These are phyloP conservation scores for Aaosphaeria pasadenensis DNA, from an alignment of 2,329 filamentous ascomycete species.

Conservation along the genomic window DNA sequence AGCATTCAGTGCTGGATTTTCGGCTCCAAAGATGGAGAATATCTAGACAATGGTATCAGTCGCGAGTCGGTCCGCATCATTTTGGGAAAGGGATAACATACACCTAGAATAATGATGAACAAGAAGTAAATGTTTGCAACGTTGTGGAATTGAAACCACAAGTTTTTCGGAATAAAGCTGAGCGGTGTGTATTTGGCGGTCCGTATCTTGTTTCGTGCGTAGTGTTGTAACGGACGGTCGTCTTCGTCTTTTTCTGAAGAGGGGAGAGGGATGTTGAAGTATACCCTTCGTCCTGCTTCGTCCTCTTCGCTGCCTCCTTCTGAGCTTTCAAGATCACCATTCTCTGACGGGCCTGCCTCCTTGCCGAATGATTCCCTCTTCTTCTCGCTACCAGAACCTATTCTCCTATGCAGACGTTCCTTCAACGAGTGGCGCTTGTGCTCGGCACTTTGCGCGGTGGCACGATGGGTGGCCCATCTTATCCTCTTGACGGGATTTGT, in stretches of 20 bases:
- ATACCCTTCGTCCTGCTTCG: constrained; percentile 57
- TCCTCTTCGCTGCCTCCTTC: constrained; percentile 39
- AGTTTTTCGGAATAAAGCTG: constrained; percentile 92
- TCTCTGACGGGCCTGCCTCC: constrained; percentile 26
- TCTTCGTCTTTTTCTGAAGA: constrained; percentile 74
- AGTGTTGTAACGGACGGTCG: constrained; percentile 67
- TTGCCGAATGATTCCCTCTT: constrained; percentile 40
- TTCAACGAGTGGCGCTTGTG: constrained; percentile 82
- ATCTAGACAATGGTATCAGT: constrained; percentile 57
- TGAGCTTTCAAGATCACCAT: constrained; percentile 46
- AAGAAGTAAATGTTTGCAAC: constrained; percentile 98
- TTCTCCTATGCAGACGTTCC: constrained; percentile 66
- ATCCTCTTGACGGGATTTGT: constrained; percentile 71
- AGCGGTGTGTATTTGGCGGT: constrained; percentile 96
- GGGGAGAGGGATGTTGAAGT: constrained; percentile 83
- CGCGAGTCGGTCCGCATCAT: constrained; percentile 12
- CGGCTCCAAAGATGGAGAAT: constrained; percentile 91
- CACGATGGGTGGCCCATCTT: constrained; percentile 94
- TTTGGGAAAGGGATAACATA: constrained; percentile 50
- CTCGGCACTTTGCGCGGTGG: constrained; percentile 69
- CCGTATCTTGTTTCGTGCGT: constrained; percentile 90
- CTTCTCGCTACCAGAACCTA: constrained; percentile 62
- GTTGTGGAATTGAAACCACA: constrained; percentile 98
- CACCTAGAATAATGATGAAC: constrained; percentile 89
- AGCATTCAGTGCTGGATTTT: constrained; percentile 84